Evolutionary conservation across 306 rosid genomes (phyloP), one percentile per base, ranked within the genome.

Genomic region (Bauhinia variegata): DNA sequence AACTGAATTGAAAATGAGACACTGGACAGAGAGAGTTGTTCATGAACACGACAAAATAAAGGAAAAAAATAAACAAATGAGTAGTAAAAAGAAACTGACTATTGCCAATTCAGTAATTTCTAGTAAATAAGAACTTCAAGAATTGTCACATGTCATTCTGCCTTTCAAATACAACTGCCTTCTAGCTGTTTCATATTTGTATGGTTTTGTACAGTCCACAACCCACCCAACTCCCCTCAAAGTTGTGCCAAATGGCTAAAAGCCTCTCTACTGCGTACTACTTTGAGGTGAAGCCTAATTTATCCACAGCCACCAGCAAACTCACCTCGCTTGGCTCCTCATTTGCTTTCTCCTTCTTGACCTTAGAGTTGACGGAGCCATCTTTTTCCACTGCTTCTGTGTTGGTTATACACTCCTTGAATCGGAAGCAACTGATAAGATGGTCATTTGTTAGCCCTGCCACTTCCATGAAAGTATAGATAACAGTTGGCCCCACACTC

Each of bases 401-500:
- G 10, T 65, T 65, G 61, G 61, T 73, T 66, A 57, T 54, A 68
- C 90, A 86, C 41, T 77, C 91, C 84, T 73, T 78, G 75, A 83
- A 87, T 78, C 93, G 80, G 83, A 89, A 87, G 87, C 93, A 89
- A 77, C 79, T 65, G 33, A 81, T 55, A 61, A 89, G 91, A 75
- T 87, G 91, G 72, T 85, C 93, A 63, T 87, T 87, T 16, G 83
- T 87, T 72, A 89, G 79, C 19, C 93, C 93, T 49, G 91, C 91
- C 47, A 87, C 96, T 77, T 85, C 91, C 89, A 85, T 85, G 73
- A 87, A 87, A 12, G 85, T 81, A 43, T 85, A 85, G 53, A 83
- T 75, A 43, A 89, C 86, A 1, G 93, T 89, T 2, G 91, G 93
- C 6, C 88, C 93, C 9, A 87, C 91, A 28, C 85, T 85, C 53